Evolutionary conservation across 2,329 filamentous ascomycete species (phyloP).

Genomic region (Ascochyta clinopodiicola): DNA sequence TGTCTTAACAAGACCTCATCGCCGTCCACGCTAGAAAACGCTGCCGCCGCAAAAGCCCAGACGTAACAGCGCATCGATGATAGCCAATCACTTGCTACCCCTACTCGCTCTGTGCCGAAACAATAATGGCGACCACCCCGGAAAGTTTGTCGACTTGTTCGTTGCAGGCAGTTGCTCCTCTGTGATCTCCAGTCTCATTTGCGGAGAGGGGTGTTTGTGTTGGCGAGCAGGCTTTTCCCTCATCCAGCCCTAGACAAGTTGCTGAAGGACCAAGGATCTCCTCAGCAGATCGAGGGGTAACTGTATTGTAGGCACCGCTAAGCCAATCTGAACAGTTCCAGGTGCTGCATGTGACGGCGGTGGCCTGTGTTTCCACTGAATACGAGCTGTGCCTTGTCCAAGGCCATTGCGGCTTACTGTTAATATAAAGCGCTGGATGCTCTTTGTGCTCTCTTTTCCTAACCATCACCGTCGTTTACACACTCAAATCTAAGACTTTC

Average conservation of each 20-base stretch:
- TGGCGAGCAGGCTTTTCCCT: conserved; percentile 17
- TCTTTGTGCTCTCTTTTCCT: neutral
- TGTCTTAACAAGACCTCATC: conserved; percentile 26
- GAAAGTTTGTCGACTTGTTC: conserved; percentile 15
- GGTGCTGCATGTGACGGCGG: conserved; percentile 33
- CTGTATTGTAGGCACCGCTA: conserved; percentile 20
- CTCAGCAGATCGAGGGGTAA: conserved; percentile 15
- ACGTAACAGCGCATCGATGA: conserved; percentile 26
- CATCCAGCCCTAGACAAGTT: conserved; percentile 16
- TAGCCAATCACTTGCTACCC: conserved; percentile 23
- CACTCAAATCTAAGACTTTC: neutral
- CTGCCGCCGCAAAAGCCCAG: conserved; percentile 19
- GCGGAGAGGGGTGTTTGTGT: conserved; percentile 15
- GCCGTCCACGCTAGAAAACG: conserved; percentile 18
- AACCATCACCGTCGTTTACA: conserved; percentile 1
- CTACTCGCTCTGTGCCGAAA: conserved; percentile 25
- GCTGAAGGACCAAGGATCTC: neutral
- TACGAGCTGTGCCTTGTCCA: conserved; percentile 22
- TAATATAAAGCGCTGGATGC: conserved; percentile 29
- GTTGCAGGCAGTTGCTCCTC: conserved; percentile 30
- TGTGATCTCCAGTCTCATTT: conserved; percentile 22
- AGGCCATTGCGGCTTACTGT: conserved; percentile 15
- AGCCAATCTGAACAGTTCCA: conserved; percentile 21
- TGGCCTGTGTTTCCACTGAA: conserved; percentile 17
- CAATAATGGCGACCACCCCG: conserved; percentile 21